Evolutionary conservation across 306 rosid genomes (phyloP), one percentile per base, ranked within the genome.

Genomic region (Cucurbita pepo): DNA sequence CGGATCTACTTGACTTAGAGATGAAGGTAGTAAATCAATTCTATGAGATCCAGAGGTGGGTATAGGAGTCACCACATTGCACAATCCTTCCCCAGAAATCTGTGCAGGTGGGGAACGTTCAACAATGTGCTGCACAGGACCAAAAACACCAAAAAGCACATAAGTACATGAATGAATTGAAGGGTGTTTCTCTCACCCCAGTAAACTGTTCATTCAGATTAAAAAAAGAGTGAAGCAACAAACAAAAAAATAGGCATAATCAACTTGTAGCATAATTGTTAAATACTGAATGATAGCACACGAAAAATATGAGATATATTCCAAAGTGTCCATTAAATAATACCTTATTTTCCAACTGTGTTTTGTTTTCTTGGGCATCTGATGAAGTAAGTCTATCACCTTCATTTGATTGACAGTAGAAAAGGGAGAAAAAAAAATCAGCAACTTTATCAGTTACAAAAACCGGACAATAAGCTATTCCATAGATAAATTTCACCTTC

Each of bases 1-100:
- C 56, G 80, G 63, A 78, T 90, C 98, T 54, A 90, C 83, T 89
- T 94, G 98, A 78, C 96, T 94, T 63, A 90, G 82, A 73, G 97
- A 93, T 52, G 85, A 81, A 76, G 98, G 98, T 82, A 90, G 83
- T 51, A 90, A 60, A 81, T 93, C 90, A 71, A 83, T 74, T 59
- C 79, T 78, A 74, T 79, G 85, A 73, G 81, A 81, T 71, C 71
- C 79, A 12, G 82, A 83, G 58, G 71, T 78, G 47, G 73, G 69
- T 75, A 82, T 9, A 10, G 53, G 70, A 71, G 60, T 10, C 50
- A 48, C 74, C 65, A 76, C 70, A 66, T 34, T 56, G 71, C 16
- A 54, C 69, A 78, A 72, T 82, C 77, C 84, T 72, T 77, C 77
- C 65, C 59, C 81, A 76, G 80, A 81, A 78, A 80, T 77, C 56